Evolutionary conservation across 164 flowering plant genomes (phyloP), one percentile per base, ranked within the genome.

Genomic region (Aristolochia californica): DNA sequence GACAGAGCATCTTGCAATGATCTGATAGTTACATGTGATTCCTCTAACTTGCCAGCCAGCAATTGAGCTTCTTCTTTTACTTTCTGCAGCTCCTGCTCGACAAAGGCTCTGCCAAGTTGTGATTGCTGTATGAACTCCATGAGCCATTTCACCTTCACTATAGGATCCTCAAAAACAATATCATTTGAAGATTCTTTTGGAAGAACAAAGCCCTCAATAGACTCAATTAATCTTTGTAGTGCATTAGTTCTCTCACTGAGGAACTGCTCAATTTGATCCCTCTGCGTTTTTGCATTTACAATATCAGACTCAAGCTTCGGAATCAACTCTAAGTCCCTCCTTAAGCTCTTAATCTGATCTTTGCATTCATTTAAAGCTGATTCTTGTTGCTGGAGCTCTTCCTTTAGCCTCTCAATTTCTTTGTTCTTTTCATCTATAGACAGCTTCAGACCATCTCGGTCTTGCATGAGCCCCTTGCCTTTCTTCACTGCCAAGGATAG

Each of bases 401-500:
- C 71, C 71, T 74, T 89, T 59, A 87, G 69, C 54, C 72, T 83
- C 63, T 83, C 90, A 66, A 89, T 85, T 70, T 85, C 90, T 28
- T 75, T 53, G 48, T 74, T 78, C 74, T 78, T 93, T 64, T 80
- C 91, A 44, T 80, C 83, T 48, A 89, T 62, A 43, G 72, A 63
- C 61, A 48, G 55, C 74, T 79, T 89, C 72, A 89, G 60, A 55
- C 78, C 80, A 61, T 89, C 96, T 48, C 91, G 66, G 55, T 93
- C 97, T 73, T 85, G 96, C 67, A 87, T 76, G 63, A 93, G 70
- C 16, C 97, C 99, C 82, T 93, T 93, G 45, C 99, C 99, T 75
- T 89, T 93, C 72, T 93, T 93, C 23, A 93, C 91, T 57, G 99
- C 99, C 94, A 87, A 69, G 60, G 96, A 83, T 26, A 93, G 84